Base-by-base conservation (phyloP, 2,329 filamentous ascomycete species). In the Rhynchosporium graminicola region DNA sequence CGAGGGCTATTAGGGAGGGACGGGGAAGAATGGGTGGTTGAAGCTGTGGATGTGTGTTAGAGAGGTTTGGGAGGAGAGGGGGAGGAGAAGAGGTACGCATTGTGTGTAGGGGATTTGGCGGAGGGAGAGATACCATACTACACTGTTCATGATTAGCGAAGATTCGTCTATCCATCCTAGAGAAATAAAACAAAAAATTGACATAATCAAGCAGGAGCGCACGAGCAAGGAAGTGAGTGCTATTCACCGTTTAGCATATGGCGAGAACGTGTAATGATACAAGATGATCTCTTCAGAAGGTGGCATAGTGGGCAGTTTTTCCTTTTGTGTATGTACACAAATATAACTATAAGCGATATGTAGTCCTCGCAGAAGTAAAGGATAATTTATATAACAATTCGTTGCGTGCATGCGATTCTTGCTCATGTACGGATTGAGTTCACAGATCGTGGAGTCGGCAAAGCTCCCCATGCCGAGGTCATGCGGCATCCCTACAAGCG, bases 1-100 rank as follows among this genome's bases (percentile, higher is more conserved):
- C 87, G 13, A 92, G 79, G 1, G 78, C 76, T 20, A 77, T 74
- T 13, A 91, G 72, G 72, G 90, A 87, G 0, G 87, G 87, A 31
- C 88, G 85, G 6, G 89, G 89, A 72, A 91, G 78, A 40, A 83
- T 80, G 2, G 79, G 76, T 0, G 88, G 87, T 84, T 91, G 88
- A 56, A 86, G 74, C 87, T 88, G 64, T 26, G 50, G 33, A 10
- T 6, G 48, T 7, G 10, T 59, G 36, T 66, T 57, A 64, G 50
- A 29, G 56, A 52, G n/a, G 38, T 10, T 7, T 29, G 42, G 47
- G 7, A 33, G 40, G 38, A 31, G 28, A 63, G 52, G n/a, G 20
- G 46, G 46, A 42, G 38, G 15, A 59, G 40, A 15, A 45, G 10
- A 79, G 83, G 74, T 78, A 89, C 86, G 69, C 87, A 90, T 85